A percentile compares a stretch with the other conserved stretches of the same genome.
Evolutionary conservation across 257 asterid species (phyloP).

Genomic region (Solanum dulcamara): DNA sequence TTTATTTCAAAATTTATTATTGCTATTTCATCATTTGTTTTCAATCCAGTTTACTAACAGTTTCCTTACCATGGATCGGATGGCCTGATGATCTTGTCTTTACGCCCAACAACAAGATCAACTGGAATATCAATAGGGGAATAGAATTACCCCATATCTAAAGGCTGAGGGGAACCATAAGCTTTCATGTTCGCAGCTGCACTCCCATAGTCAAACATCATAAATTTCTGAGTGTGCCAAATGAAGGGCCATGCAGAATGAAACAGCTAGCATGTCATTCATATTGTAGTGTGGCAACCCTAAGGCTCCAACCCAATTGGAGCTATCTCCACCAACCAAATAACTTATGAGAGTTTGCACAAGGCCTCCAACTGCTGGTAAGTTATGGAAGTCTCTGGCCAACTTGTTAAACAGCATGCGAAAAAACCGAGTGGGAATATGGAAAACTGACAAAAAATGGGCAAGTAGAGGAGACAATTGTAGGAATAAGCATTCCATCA

Average conservation of each 20-base stretch:
- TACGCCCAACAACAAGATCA: constrained; percentile 81
- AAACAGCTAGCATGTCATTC: constrained; percentile 99
- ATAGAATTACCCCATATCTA: constrained; percentile 66
- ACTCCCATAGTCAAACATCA: constrained; percentile 80
- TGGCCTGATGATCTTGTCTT: constrained; percentile 72
- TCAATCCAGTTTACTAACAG: no score
- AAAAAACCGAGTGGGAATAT: constrained; percentile 79
- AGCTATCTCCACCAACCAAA: constrained; percentile 89
- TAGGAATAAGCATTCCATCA: constrained; percentile 40
- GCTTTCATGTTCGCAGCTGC: constrained; percentile 47
- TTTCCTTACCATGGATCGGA: constrained; percentile 78
- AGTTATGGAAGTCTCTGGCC: constrained; percentile 92
- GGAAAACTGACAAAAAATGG: constrained; percentile 66
- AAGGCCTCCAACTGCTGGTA: constrained; percentile 90
- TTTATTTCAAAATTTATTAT: no score
- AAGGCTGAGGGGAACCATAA: constrained; percentile 66
- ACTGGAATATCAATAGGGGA: constrained; percentile 66
- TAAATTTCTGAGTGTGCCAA: constrained; percentile 52
- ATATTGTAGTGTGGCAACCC: constrained; percentile 91
- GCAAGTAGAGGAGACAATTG: constrained; percentile 46
- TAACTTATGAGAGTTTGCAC: constrained; percentile 96
- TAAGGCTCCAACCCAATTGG: constrained; percentile 87
- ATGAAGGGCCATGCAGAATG: no score
- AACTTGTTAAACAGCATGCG: constrained; percentile 87
- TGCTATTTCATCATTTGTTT: no score